Conservation (phyloP, 495 filamentous ascomycete genomes). For the Talaromyces trachyspermus region DNA sequence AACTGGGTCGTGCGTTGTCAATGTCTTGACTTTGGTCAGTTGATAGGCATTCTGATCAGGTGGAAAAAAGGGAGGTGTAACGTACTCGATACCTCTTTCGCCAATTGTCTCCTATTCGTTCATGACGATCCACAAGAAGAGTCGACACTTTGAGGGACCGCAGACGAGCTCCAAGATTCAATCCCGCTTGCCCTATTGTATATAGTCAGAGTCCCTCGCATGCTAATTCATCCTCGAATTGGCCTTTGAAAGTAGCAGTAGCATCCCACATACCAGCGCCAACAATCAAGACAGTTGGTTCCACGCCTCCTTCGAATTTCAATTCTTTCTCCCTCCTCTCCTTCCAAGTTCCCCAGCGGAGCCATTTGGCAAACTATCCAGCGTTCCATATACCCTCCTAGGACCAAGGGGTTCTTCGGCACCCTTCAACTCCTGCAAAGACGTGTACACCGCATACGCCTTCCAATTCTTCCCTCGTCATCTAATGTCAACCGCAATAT, state of each 20-base stretch:
- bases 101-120: conserved; percentile 70
- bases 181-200: conserved; percentile 36
- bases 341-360: conserved; percentile 59
- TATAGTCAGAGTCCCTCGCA: conserved; percentile 5
- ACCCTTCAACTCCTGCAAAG: conserved; percentile 43
- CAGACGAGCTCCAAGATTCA: conserved; percentile 60
- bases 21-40: conserved; percentile 15
- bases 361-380: conserved; percentile 51
- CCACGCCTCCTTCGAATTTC: conserved; percentile 49
- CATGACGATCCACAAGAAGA: conserved; percentile 60
- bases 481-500: conserved; percentile 48
- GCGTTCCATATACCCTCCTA: conserved; percentile 44
- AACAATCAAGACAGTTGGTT: conserved; percentile 61
- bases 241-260: too few relatives aligned
- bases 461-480: conserved; percentile 45
- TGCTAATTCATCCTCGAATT: too few relatives aligned
- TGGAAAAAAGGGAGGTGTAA: too few relatives aligned
- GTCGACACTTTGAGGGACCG: conserved; percentile 58
- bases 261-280: conserved; percentile 49
- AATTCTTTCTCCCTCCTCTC: conserved; percentile 43
- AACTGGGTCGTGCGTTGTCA: conserved; percentile 64
- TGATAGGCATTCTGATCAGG: neutral
- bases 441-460: conserved; percentile 58
- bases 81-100: conserved; percentile 50
- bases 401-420: conserved; percentile 44